Evolutionary conservation across 768 basidiomycete genomes (phyloP).

Genomic region (Tricholoma saponaceum): DNA sequence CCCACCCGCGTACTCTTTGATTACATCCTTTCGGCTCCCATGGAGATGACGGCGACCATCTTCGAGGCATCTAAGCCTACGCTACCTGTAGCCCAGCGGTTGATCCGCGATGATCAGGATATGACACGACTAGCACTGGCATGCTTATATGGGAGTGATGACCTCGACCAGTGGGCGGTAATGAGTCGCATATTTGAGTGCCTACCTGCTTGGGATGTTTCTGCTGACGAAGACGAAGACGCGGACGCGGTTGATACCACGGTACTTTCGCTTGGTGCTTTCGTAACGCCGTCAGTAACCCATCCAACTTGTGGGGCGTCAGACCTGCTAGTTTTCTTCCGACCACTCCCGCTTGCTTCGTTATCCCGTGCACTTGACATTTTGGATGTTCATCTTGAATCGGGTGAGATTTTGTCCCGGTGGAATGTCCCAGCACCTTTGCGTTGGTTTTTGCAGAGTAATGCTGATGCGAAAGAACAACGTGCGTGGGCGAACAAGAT

Average conservation of each 20-base stretch:
- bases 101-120: constrained; percentile 80
- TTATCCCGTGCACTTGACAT: constrained; percentile 85
- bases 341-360: constrained; percentile 66
- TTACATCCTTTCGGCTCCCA: constrained; percentile 62
- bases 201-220: constrained; percentile 83
- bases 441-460: constrained; percentile 87
- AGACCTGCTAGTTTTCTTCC: constrained; percentile 80
- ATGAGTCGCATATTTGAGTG: constrained; percentile 97
- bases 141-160: constrained; percentile 79
- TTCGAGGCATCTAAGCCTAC: constrained; percentile 94
- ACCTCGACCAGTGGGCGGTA: constrained; percentile 66
- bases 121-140: constrained; percentile 85
- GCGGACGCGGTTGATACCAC: constrained; percentile 81
- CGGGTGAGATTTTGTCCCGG: constrained; percentile 84
- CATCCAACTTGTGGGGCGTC: constrained; percentile 52
- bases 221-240: constrained; percentile 52
- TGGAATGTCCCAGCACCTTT: constrained; percentile 85
- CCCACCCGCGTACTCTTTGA: constrained; percentile 65
- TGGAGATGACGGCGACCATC: constrained; percentile 67
- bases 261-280: constrained; percentile 72
- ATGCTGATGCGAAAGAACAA: constrained; percentile 62
- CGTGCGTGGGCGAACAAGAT: constrained; percentile 83
- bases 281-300: constrained; percentile 70
- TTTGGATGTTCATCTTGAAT: constrained; percentile 90
- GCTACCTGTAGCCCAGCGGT: constrained; percentile 59